Base-by-base conservation (phyloP, 2,329 filamentous ascomycete genomes). In the Pochonia chlamydosporia region DNA sequence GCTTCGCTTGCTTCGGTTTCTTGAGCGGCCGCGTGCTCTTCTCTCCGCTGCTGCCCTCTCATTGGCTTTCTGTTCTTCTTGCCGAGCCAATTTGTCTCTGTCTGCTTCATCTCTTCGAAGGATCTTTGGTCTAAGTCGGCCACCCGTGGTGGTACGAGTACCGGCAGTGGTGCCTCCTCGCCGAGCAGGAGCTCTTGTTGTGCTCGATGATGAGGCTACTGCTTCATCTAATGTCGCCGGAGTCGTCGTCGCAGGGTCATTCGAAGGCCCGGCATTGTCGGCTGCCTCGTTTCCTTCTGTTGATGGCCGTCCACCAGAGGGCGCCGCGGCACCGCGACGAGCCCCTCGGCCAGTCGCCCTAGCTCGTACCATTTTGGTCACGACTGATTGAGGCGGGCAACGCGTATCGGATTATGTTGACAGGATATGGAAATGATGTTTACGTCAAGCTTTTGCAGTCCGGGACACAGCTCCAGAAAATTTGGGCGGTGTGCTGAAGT, bases 41-140 rank as follows among this genome's bases (percentile, higher is more conserved):
- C 63, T 61, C 58, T 70, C 68, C 21, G 68, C 68, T 4, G 68
- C 67, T 4, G 64, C 67, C 41, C 66, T 63, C 42, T 69, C 66
- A 28, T 52, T 65, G 2, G 69, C 67, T 51, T 72, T 73, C 48
- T 70, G 63, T 46, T 69, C 64, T 50, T 73, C 70, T 46, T 69
- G 64, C 11, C 68, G 63, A 40, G 74, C 74, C 9, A 77, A 59
- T 43, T 55, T 67, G 45, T 74, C 71, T 56, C 74, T 64, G 44
- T 76, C 72, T 6, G 70, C 68, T 47, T 75, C 73, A 60, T 76
- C 72, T 67, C 74, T 64, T 45, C 74, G 68, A 41, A 75, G 57
- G 49, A 70, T 73, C 53, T 69, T 75, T 25, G 74, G 74, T 44
- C 67, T 68, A 44, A 76, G 75, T 31, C 74, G 66, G 33, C 64